Conservation (phyloP, 2,329 filamentous ascomycete genomes). For the Fusarium torulosum region DNA sequence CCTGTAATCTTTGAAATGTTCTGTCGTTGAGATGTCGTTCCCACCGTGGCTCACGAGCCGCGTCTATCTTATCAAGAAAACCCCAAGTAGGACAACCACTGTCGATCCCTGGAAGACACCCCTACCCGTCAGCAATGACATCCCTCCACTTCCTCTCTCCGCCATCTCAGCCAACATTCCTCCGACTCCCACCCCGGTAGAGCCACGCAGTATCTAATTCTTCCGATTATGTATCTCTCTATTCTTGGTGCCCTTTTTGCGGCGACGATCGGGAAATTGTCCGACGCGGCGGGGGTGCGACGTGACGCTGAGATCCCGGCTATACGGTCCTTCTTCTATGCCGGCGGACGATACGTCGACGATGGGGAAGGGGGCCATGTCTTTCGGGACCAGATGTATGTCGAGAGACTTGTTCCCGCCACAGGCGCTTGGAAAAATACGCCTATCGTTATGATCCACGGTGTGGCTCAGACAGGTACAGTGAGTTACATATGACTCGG, state of each 20-base stretch:
- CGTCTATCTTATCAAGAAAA: conserved; percentile 10
- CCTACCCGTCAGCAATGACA: conserved; percentile 13
- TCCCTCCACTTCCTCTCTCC: neutral
- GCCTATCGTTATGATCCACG: conserved; percentile 44
- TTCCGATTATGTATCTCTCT: conserved; percentile 21
- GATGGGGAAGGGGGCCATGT: conserved; percentile 39
- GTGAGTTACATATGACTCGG: conserved; percentile 12
- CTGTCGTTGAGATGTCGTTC: neutral
- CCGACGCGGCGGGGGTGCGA: conserved; percentile 4
- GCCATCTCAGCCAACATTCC: neutral
- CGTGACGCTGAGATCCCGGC: conserved; percentile 26
- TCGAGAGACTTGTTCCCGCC: conserved; percentile 38
- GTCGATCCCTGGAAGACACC: conserved; percentile 2
- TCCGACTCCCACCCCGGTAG: neutral
- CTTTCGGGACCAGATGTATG: conserved; percentile 45
- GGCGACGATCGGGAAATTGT: conserved; percentile 20
- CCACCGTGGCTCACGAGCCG: conserved; percentile 18
- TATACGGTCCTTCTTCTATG: conserved; percentile 39
- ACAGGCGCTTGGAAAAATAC: conserved; percentile 22
- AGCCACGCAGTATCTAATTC: neutral
- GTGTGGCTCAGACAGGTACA: conserved; percentile 42
- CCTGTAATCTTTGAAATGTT: neutral
- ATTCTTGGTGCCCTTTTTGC: conserved; percentile 10
- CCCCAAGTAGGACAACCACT: conserved; percentile 8
- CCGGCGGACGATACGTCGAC: conserved; percentile 38